Evolutionary conservation across 352 stramenopile genomes (phyloP), one percentile per base, ranked within the genome.

Genomic region (Phytopythium montanum): DNA sequence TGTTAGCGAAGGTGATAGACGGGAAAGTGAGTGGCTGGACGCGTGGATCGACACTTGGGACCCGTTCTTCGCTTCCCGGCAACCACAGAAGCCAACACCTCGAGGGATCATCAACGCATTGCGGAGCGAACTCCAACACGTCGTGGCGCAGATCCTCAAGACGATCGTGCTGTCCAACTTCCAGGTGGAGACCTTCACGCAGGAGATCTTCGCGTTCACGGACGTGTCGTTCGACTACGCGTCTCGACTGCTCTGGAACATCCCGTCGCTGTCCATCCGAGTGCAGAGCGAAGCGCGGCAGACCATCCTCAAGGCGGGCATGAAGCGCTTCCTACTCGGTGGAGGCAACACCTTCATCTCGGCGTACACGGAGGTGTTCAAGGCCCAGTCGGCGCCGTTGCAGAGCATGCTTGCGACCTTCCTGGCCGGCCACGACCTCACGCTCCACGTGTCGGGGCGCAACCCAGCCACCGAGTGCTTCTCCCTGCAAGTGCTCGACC

Each of bases 191-290:
- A 72, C 68, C 52, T 75, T 89, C 48, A 48, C 68, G 12, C 44
- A 71, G 23, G 75, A 86, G 59, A 75, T 95, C 10, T 92, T 92
- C 56, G 81, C 85, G 14, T 95, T 86, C 49, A 91, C 85, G 3
- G 84, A 93, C 56, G 81, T 93, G 19, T 79, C 78, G 33, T 92
- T 94, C 46, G 62, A 79, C 34, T 92, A 90, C 61, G 51, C 46
- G 0, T 87, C 85, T 13, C 63, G 56, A 8, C 61, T 93, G 28
- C 41, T 89, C 10, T 95, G 83, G 81, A 91, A 92, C n/a, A 25
- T 95, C 8, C 85, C 83, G 10, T 78, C 85, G 12, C 68, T 95
- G 33, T 75, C 76, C 23, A 61, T 95, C 3, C 61, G 75, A 5
- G 66, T 95, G 23, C 59, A 76, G 39, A 82, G 68, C 16, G 67